phyloP scores from a whole-genome alignment of 306 rosid genomes.

The Lathyrus aphaca region DNA sequence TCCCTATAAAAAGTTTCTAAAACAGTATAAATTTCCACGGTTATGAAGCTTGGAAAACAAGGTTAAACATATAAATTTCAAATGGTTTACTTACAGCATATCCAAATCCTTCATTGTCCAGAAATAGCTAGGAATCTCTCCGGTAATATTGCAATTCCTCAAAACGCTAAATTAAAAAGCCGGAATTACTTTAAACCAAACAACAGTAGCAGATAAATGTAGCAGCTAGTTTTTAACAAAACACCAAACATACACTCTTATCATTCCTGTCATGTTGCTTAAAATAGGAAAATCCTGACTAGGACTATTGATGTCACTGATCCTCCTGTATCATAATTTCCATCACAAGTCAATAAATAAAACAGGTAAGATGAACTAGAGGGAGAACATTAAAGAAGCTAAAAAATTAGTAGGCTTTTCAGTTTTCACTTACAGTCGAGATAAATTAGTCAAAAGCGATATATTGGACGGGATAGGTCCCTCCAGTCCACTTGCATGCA shows the following conservation, averaged over 20 bases:
- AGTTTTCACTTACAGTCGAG: conserved; percentile 59
- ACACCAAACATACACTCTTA: conserved; percentile 62
- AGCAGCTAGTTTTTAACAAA: conserved; percentile 6
- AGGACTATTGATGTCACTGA: conserved; percentile 74
- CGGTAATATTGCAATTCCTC: conserved; percentile 81
- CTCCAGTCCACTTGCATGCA: conserved; percentile 85
- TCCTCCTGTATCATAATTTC: conserved; percentile 54
- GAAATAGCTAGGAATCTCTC: conserved; percentile 71
- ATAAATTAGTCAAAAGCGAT: conserved; percentile 60
- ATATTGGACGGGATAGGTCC: conserved; percentile 80
- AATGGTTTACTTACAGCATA: conserved; percentile 63
- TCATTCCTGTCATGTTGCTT: conserved; percentile 46
- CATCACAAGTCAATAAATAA: conserved; percentile 31
- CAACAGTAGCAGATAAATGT: conserved; percentile 28
- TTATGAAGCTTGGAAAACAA: conserved; percentile 19
- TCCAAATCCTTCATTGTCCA: conserved; percentile 56
- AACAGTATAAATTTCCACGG: conserved; percentile 20
- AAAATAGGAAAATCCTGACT: conserved; percentile 71
- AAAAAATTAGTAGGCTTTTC: conserved; percentile 26
- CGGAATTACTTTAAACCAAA: conserved; percentile 43
- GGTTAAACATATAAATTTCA: conserved; percentile 2
- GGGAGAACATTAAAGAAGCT: background rate
- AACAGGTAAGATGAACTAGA: background rate
- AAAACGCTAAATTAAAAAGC: conserved; percentile 59
- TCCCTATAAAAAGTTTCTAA: conserved; percentile 59